Evolutionary conservation across 2,329 filamentous ascomycete species (phyloP), one percentile per base, ranked within the genome.

Genomic region (Colletotrichum orbiculare): DNA sequence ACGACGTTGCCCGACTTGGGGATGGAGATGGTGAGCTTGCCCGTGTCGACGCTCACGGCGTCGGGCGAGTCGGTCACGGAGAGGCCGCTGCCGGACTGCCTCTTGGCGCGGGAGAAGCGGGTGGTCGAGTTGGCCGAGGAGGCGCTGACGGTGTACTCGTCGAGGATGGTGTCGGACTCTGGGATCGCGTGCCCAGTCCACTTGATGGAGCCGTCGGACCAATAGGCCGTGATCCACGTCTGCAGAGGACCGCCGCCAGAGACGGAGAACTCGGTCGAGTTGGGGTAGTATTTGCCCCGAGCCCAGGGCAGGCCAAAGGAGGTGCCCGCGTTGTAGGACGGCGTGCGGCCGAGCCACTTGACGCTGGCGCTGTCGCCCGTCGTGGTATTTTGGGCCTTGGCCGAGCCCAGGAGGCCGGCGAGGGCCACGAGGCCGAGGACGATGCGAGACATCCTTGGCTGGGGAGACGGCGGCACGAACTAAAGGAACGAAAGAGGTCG

Each of bases 151-250:
- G 74, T 81, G 69, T 86, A 86, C 15, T 77, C 76, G 2, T 80
- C 77, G 4, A 76, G 71, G 2, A 79, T 71, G 0, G 68, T 69
- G 2, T 81, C 78, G 0, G 78, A 79, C 6, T 76, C 80, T 11
- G 79, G 73, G 47, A 89, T 75, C 0, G 86, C 85, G 69, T 89
- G 87, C 0, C 80, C 86, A 3, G 83, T 87, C 87, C 87, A 89
- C 70, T 88, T 89, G 57, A 88, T 78, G 0, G 86, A 87, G 34
- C 83, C 84, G 73, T 89, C 87, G 1, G 82, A 79, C 87, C 86
- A 89, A 71, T 85, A 86, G 0, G 82, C 85, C 1, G 83, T 88
- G 3, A 81, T 76, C 86, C 86, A 88, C 0, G 85, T 85, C 65
- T 88, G 81, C 7, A 62, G 70, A 17, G 38, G 70, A 0, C 69